Evolutionary conservation across 495 filamentous ascomycete genomes (phyloP), one percentile per base, ranked within the genome.

Genomic region (Bathelium albidoporum): DNA sequence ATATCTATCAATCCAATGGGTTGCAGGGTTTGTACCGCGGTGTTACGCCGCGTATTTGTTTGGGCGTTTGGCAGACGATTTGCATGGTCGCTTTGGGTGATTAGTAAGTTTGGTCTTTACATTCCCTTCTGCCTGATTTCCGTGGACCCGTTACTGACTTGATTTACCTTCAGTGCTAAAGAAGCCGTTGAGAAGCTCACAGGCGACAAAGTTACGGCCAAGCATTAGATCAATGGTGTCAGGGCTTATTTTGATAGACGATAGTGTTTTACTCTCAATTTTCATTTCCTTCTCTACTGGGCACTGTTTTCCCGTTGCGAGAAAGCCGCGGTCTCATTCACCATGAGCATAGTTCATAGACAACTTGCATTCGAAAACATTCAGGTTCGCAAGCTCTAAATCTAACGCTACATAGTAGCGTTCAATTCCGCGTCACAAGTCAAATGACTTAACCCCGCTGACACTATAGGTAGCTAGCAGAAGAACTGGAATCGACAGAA

Each of bases 41-140:
- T 71, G 94, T 98, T 60, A 82, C 92, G 65, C 94, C 94, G 69
- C 85, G 94, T 71, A 89, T 97, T 73, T 95, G 90, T 59, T 85
- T 98, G 62, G 88, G 94, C 68, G 87, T 98, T 79, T 98, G 94
- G 94, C 94, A 98, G 83, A 98, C 94, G 63, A 89, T 98, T 73
- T 98, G 94, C 81, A 98, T 98, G 94, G 94, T 98, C 78, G 94
- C 93, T 72, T 83, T 98, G 81, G 94, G 94, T 80, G 94, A 98
- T 81, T 91, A 96, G 92, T 96, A 77, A 83, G 92, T 86, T 66
- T 66, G n/a, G n/a, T n/a, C n/a, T n/a, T n/a, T 63, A 26, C 44
- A 49, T 49, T 5, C n/a, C 20, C 59, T 62, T 26, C 14, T 32
- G 58, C 36, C 64, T 34, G 60, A 11, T 31, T 14, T 64, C 59